Evolutionary conservation across 352 stramenopile genomes (phyloP).

Genomic region (Phytopythium kandeliae): DNA sequence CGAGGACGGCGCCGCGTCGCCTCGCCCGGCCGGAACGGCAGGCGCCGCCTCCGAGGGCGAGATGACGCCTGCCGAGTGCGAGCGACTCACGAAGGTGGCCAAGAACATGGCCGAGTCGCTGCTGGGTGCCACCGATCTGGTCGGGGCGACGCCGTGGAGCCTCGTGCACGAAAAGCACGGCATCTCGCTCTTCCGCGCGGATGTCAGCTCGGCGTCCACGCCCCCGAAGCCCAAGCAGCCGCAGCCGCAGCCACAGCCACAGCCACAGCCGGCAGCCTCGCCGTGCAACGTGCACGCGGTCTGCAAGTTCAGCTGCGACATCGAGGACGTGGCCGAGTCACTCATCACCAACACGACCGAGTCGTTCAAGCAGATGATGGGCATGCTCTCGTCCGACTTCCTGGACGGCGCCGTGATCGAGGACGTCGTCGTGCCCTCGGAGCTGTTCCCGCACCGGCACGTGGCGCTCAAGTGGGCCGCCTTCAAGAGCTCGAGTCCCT

Average conservation of each 20-base stretch:
- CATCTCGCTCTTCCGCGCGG: conserved; percentile 77
- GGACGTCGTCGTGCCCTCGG: conserved; percentile 71
- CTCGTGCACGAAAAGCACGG: conserved; percentile 80
- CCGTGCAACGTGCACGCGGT: conserved; percentile 85
- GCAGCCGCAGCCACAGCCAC: neutral
- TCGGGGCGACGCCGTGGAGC: conserved; percentile 63
- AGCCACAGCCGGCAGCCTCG: conserved; percentile 27
- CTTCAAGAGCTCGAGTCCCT: conserved; percentile 79
- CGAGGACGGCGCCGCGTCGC: neutral
- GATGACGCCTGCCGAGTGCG: conserved; percentile 28
- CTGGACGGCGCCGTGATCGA: conserved; percentile 75
- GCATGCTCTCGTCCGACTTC: conserved; percentile 80
- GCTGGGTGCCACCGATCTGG: conserved; percentile 66
- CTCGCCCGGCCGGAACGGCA: neutral
- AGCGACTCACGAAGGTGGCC: conserved; percentile 62
- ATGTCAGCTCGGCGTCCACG: conserved; percentile 33
- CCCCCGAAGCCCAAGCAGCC: conserved; percentile 3
- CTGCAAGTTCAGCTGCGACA: conserved; percentile 73
- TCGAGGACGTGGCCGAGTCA: conserved; percentile 77
- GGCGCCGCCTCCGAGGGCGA: conserved; percentile 11
- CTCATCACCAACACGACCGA: conserved; percentile 78
- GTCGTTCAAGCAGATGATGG: conserved; percentile 84
- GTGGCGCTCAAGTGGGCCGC: conserved; percentile 82
- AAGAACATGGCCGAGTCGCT: conserved; percentile 82
- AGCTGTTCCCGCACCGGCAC: conserved; percentile 64